Conservation (phyloP, 176 grass and related monocot genomes). For the Triticum timopheevii region DNA sequence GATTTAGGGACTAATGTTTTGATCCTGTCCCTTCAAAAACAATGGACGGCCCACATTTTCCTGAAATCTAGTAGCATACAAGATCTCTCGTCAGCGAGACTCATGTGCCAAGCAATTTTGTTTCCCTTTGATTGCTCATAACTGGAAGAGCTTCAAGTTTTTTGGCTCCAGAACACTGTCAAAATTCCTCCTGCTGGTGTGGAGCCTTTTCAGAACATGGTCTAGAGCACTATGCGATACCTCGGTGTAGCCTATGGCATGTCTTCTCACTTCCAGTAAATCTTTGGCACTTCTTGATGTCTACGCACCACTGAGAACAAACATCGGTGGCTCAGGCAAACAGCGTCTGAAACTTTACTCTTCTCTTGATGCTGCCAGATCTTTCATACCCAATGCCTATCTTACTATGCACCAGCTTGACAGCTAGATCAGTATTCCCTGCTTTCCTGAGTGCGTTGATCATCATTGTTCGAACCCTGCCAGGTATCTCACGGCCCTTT, state of each 20-base stretch:
- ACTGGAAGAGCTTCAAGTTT: neutral
- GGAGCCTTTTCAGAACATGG: neutral
- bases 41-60: neutral
- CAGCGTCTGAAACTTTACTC: slow-evolving; percentile 86
- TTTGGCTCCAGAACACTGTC: neutral
- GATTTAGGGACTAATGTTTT: neutral
- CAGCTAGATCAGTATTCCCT: slow-evolving; percentile 78
- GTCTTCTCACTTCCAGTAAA: neutral
- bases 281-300: neutral
- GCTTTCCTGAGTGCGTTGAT: slow-evolving; percentile 91
- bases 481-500: slow-evolving; percentile 78
- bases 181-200: neutral
- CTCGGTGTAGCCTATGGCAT: neutral
- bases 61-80: neutral
- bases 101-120: neutral
- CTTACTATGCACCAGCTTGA: slow-evolving; percentile 87
- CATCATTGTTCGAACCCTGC: slow-evolving; percentile 84
- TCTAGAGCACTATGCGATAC: too few species aligned
- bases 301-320: neutral
- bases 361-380: slow-evolving; percentile 90
- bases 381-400: slow-evolving; percentile 90
- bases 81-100: neutral
- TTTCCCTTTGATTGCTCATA: neutral
- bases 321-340: slow-evolving; percentile 32
- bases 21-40: too few species aligned